Percentiles rank a stretch among this genome's conserved stretches.
phyloP scores from a whole-genome alignment of 108 stramenopile genomes.

The Asterionellopsis glacialis region DNA sequence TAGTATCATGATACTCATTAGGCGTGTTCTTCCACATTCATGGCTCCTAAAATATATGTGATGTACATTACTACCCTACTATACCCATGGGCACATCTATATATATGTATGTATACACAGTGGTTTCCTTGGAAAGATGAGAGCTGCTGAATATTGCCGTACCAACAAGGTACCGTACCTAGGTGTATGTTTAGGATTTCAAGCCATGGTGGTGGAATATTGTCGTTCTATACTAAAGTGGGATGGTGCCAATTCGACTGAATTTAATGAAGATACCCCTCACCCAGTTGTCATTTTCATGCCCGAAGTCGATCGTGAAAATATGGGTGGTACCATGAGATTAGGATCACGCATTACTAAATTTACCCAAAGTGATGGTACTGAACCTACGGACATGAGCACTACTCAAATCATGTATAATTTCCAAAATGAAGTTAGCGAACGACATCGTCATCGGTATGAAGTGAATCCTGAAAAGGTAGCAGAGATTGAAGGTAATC shows the following conservation, averaged over 20 bases:
- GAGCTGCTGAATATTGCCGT: slow-evolving; percentile 87
- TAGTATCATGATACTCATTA: too few species aligned
- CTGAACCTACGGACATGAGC: slow-evolving; percentile 73
- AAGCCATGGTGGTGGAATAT: slow-evolving; percentile 97
- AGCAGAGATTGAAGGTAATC: slow-evolving; percentile 38
- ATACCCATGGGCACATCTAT: too few species aligned
- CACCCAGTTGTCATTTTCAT: slow-evolving; percentile 97
- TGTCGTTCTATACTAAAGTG: slow-evolving; percentile 88
- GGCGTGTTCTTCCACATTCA: too few species aligned
- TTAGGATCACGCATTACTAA: slow-evolving; percentile 91
- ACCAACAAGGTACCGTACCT: slow-evolving; percentile 85
- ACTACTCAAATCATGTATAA: not conserved
- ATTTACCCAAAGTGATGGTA: slow-evolving; percentile 80
- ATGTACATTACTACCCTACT: too few species aligned
- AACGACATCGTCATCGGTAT: slow-evolving; percentile 27
- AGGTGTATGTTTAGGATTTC: slow-evolving; percentile 97
- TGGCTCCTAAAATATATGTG: too few species aligned
- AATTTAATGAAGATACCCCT: slow-evolving; percentile 61
- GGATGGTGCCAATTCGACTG: slow-evolving; percentile 1
- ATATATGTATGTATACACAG: too few species aligned
- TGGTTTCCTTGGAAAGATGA: slow-evolving; percentile 86
- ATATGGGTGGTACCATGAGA: slow-evolving; percentile 99
- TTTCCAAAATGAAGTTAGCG: slow-evolving; percentile 35
- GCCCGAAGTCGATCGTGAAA: slow-evolving; percentile 96
- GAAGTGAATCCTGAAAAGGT: slow-evolving; percentile 98